Evolutionary conservation across 768 basidiomycete genomes (phyloP).

Genomic region (Vararia minispora): DNA sequence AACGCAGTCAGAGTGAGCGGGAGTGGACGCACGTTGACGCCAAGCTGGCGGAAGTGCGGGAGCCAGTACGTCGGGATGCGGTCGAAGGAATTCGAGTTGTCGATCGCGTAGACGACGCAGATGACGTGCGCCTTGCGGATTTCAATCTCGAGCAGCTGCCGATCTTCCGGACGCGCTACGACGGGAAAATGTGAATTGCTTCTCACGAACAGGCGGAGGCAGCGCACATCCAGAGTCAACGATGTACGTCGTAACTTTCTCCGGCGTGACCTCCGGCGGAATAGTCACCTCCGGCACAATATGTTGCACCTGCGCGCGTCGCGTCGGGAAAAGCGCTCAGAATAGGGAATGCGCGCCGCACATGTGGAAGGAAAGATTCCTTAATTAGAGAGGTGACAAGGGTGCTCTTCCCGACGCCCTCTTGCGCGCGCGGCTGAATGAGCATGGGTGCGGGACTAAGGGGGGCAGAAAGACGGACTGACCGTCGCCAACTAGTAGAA

Average conservation of each 20-base stretch:
- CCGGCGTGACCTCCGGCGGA: slow-evolving; percentile 93
- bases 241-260: slow-evolving; percentile 96
- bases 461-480: slow-evolving; percentile 17
- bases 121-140: slow-evolving; percentile 97
- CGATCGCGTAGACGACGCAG: slow-evolving; percentile 94
- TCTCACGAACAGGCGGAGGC: slow-evolving; percentile 1
- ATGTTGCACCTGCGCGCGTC: slow-evolving; percentile 66
- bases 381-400: slow-evolving; percentile 97
- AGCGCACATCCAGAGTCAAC: slow-evolving; percentile 89
- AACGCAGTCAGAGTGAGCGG: slow-evolving; percentile 5
- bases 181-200: slow-evolving; percentile 3
- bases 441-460: slow-evolving; percentile 4
- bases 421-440: slow-evolving; percentile 28
- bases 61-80: slow-evolving; percentile 98
- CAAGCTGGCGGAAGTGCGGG: slow-evolving; percentile 87
- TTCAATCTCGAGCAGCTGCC: slow-evolving; percentile 84
- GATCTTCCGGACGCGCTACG: slow-evolving; percentile 76
- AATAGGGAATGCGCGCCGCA: slow-evolving; percentile 24
- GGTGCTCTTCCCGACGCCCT: slow-evolving; percentile 96
- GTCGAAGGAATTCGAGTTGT: slow-evolving; percentile 93
- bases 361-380: slow-evolving; percentile 85
- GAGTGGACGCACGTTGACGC: slow-evolving; percentile 69
- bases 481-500: slow-evolving; percentile 93
- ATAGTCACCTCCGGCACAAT: slow-evolving; percentile 96
- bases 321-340: not conserved